Evolutionary conservation across 2,329 filamentous ascomycete species (phyloP), one percentile per base, ranked within the genome.

Genomic region (Torrubiella hemipterigena): DNA sequence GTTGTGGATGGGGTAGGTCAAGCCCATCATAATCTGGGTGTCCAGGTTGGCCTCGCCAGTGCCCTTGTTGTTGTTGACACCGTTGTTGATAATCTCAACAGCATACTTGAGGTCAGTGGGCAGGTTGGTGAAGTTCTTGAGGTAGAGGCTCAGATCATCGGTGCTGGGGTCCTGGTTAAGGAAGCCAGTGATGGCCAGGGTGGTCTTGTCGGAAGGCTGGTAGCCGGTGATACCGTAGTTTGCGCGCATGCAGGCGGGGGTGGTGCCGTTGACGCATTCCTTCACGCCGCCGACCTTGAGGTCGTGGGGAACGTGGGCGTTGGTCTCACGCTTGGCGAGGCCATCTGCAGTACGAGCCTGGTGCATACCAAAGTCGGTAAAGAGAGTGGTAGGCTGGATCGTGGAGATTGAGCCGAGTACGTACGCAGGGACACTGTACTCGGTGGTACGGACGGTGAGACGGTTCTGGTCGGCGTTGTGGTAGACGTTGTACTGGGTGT

Each of bases 371-470:
- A 24, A n/a, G 22, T 31, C 21, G 18, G 13, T 15, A 16, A 31
- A 31, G 7, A 31, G n/a, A 11, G 29, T 31, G 13, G 29, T 31
- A 12, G 29, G 29, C 29, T 31, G 29, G 6, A 31, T 16, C 18
- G 23, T 22, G 9, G 29, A 14, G 18, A 31, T 31, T 12, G 11
- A 17, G 12, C 23, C 11, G 29, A 22, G 21, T n/a, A 31, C 5
- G 21, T 31, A 12, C 12, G 11, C 6, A 7, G 29, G 29, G 8
- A 31, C 18, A 16, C 29, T 23, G 21, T 31, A 31, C 12, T 14
- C 14, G 22, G 22, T 24, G 22, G 22, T 24, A 12, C 22, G 22
- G 22, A 24, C 22, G 5, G 10, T 14, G 6, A n/a, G 22, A 14
- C 22, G 22, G 22, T 14, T 14, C 12, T 11, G 5, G 11, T 5